A percentile compares a stretch with the other conserved stretches of the same genome.
phyloP scores from a whole-genome alignment of 2,329 filamentous ascomycete genomes.

The Pseudopithomyces chartarum region DNA sequence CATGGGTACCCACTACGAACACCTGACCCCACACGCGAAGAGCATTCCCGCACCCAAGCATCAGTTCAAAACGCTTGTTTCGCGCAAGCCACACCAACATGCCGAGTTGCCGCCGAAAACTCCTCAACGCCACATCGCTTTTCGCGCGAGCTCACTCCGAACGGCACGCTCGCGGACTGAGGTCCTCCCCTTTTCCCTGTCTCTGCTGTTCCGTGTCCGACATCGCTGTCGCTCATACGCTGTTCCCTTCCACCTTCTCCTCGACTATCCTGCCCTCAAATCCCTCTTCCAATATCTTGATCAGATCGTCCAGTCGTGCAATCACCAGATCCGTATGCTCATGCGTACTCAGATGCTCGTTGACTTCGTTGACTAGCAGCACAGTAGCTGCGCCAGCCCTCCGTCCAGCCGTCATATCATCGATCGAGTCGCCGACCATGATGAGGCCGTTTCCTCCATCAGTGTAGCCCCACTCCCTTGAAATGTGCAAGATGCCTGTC shows the following conservation, averaged over 20 bases:
- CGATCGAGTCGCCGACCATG: constrained; percentile 70
- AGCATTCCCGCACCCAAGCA: no score
- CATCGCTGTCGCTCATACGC: not conserved
- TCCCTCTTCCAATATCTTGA: constrained; percentile 74
- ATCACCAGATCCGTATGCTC: constrained; percentile 79
- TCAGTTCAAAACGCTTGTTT: no score
- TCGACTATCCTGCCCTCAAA: constrained; percentile 61
- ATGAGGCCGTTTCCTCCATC: constrained; percentile 54
- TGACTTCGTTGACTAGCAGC: constrained; percentile 84
- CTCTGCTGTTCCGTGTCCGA: not conserved
- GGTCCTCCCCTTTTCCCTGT: not conserved
- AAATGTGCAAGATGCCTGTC: constrained; percentile 83
- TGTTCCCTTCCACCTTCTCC: constrained; percentile 22
- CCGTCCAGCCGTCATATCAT: constrained; percentile 89
- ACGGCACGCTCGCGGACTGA: no score
- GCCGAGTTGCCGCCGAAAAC: no score
- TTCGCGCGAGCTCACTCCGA: no score
- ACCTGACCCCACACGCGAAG: no score
- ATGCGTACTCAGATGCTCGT: constrained; percentile 70
- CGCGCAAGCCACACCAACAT: no score
- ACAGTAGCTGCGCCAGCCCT: constrained; percentile 87
- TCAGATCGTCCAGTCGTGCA: constrained; percentile 71
- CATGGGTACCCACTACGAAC: no score
- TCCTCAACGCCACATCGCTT: no score
- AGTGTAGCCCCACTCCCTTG: constrained; percentile 67